Conservation (phyloP, 768 basidiomycete genomes). For the Xanthoconium purpureum region DNA sequence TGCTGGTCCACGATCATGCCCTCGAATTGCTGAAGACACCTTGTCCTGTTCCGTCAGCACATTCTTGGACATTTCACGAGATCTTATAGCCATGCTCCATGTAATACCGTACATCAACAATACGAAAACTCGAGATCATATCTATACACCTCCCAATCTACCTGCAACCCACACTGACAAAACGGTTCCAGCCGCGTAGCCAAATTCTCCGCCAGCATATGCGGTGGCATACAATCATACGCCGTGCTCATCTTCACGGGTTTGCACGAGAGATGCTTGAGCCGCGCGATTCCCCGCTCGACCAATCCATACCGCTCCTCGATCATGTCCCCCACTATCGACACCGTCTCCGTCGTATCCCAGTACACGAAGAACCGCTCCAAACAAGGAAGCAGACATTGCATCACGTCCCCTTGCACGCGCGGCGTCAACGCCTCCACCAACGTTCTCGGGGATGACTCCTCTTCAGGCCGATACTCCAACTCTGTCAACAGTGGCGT, state of each 20-base stretch:
- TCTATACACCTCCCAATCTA: slow-evolving; percentile 22
- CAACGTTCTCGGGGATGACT: slow-evolving; percentile 14
- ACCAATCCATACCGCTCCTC: slow-evolving; percentile 19
- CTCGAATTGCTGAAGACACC: not conserved
- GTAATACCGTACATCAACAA: not conserved
- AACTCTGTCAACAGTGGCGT: slow-evolving; percentile 19
- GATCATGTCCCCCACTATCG: slow-evolving; percentile 25
- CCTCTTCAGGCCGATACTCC: slow-evolving; percentile 25
- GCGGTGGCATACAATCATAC: slow-evolving; percentile 18
- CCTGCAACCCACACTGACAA: slow-evolving; percentile 14
- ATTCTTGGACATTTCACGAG: too few relatives aligned
- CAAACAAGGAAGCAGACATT: slow-evolving; percentile 19
- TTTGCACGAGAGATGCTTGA: slow-evolving; percentile 23
- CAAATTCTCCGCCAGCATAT: slow-evolving; percentile 16
- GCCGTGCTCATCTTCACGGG: slow-evolving; percentile 9
- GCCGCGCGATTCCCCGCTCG: slow-evolving; percentile 8
- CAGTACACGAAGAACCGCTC: slow-evolving; percentile 22
- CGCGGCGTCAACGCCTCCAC: slow-evolving; percentile 24
- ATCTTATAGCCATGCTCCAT: too few relatives aligned
- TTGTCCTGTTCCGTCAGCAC: too few relatives aligned
- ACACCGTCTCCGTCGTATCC: slow-evolving; percentile 26
- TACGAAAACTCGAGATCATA: slow-evolving; percentile 22
- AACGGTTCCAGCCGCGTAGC: slow-evolving; percentile 18
- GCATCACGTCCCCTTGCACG: not conserved
- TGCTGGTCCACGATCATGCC: too few relatives aligned